phyloP scores from a whole-genome alignment of 306 rosid genomes.

The Dalbergia oliveri region DNA sequence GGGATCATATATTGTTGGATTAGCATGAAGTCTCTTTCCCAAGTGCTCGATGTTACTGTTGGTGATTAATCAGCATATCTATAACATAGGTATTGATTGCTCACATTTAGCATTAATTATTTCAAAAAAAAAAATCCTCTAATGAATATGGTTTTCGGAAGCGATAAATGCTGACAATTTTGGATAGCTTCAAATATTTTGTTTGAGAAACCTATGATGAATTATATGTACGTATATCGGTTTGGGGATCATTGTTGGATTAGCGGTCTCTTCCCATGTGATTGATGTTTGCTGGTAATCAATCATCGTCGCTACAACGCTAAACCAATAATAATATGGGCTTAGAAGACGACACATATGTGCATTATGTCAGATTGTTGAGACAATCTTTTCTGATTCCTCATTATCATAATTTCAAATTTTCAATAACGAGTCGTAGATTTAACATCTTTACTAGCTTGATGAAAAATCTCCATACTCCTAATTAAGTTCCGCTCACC shows the following conservation, averaged over 20 bases:
- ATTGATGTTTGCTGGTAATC: not conserved
- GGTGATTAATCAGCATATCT: too few species aligned
- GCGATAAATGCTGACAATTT: too few species aligned
- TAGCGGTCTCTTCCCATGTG: not conserved
- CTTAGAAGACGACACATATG: not conserved
- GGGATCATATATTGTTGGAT: conserved; percentile 27
- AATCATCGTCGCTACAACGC: not conserved
- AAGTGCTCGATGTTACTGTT: conserved; percentile 35
- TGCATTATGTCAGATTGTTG: not conserved
- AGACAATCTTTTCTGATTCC: conserved; percentile 24
- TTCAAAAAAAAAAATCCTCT: too few species aligned
- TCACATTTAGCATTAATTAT: too few species aligned
- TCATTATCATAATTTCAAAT: conserved; percentile 9
- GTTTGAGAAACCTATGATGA: not conserved
- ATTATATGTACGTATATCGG: too few species aligned
- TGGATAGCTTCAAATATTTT: not conserved
- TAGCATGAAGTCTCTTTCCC: conserved; percentile 38
- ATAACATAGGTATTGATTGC: too few species aligned
- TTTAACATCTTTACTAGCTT: not conserved
- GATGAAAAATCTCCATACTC: not conserved
- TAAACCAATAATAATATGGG: not conserved
- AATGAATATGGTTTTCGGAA: too few species aligned
- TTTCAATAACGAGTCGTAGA: conserved; percentile 1
- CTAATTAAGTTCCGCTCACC: not conserved
- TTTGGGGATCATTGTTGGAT: not conserved